Base-by-base conservation (phyloP, 805 yeast species). In the Candida berthetii region DNA sequence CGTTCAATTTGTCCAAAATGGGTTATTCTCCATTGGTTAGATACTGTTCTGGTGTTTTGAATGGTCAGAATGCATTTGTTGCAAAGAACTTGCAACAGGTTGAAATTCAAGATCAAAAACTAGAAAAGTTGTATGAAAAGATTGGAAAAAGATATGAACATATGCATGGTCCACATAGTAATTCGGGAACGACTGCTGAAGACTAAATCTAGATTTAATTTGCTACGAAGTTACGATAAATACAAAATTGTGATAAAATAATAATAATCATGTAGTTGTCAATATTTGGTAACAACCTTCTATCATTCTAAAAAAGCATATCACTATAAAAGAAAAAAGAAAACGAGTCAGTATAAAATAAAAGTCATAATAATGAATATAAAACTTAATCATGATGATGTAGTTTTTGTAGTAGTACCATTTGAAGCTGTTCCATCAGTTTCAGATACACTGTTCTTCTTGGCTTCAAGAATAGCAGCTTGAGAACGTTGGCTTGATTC, bases 401-500 rank as follows among this genome's bases (percentile, higher is more conserved):
- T 13, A 8, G n/a, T 25, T 27, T 6, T 8, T n/a, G 17, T n/a
- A 20, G 18, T 8, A 22, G 36, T 35, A n/a, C n/a, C n/a, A n/a
- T n/a, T n/a, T n/a, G n/a, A n/a, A n/a, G n/a, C n/a, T n/a, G n/a
- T n/a, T n/a, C n/a, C n/a, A n/a, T n/a, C n/a, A 14, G 35, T n/a
- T 13, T 53, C 47, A n/a, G 28, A 39, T 1, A 48, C 16, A 41
- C 47, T 53, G 35, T 48, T 55, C 45, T 46, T 16, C 22, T 39
- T 48, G 20, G 49, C 45, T 9, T 55, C 55, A 5, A 42, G 44
- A 13, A 49, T 44, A 13, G 51, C 51, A 34, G 48, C 49, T 37
- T 63, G 63, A 7, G 71, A 64, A 43, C 61, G 64, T 45, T 57
- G 53, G 48, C 70, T 65, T 36, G 69, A 59, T 38, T 57, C 66